Evolutionary conservation across 192 early-diverging fungal genomes (phyloP).

Genomic region (Umbelopsis isabellina): DNA sequence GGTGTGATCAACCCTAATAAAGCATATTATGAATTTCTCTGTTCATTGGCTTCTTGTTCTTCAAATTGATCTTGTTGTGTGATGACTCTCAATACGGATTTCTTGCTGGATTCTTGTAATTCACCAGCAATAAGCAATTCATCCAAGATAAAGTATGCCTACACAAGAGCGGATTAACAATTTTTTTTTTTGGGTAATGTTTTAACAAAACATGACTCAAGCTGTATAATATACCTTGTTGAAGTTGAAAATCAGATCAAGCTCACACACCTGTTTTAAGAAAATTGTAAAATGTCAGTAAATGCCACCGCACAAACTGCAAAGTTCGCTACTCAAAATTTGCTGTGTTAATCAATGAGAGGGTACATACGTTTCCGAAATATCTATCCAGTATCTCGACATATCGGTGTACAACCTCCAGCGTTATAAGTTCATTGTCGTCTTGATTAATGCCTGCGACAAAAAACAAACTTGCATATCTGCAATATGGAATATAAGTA

Average conservation of each 20-base stretch:
- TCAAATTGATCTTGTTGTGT: conserved; percentile 78
- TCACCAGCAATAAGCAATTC: conserved; percentile 91
- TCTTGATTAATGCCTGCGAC: conserved; percentile 90
- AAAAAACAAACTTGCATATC: conserved; percentile 97
- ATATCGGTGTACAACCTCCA: conserved; percentile 98
- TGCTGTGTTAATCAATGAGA: not conserved
- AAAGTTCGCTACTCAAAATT: no score
- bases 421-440: conserved; percentile 93
- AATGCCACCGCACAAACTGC: not conserved
- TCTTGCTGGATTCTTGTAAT: conserved; percentile 93
- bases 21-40: conserved; percentile 57
- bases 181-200: not conserved
- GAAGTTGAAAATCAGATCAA: conserved; percentile 99
- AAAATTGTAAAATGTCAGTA: not conserved
- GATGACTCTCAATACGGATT: conserved; percentile 69
- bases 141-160: conserved; percentile 86
- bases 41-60: conserved; percentile 71
- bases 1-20: no score
- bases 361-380: conserved; percentile 84
- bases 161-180: not conserved
- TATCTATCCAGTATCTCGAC: conserved; percentile 97
- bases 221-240: conserved; percentile 58
- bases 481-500: conserved; percentile 27
- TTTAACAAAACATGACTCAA: not conserved
- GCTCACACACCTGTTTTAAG: conserved; percentile 75